These are phyloP conservation scores for Daedaleopsis sinensis DNA, from an alignment of 768 basidiomycete genomes.

Conservation along the genomic window DNA sequence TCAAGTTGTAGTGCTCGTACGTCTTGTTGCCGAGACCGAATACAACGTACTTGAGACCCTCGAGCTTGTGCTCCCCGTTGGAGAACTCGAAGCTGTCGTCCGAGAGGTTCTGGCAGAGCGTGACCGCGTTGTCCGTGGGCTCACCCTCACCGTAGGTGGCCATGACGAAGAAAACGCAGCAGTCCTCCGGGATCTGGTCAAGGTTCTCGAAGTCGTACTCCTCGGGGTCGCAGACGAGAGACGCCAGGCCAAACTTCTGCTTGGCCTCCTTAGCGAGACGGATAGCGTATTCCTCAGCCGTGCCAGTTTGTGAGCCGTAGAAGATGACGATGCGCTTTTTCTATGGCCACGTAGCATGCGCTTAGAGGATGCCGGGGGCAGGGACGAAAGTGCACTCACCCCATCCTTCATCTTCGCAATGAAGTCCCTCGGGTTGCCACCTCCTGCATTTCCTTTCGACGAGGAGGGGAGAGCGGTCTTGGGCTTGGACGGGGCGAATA, in stretches of 20 bases:
- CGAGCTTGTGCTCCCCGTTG: slow-evolving; percentile 72
- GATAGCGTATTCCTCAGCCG: slow-evolving; percentile 97
- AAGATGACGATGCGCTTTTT: slow-evolving; percentile 98
- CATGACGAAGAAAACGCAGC: slow-evolving; percentile 91
- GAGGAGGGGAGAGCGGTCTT: slow-evolving; percentile 51
- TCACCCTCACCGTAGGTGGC: slow-evolving; percentile 99
- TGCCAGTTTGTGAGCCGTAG: slow-evolving; percentile 98
- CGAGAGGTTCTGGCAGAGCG: slow-evolving; percentile 89
- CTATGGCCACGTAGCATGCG: slow-evolving; percentile 43
- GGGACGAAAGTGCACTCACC: slow-evolving; percentile 52
- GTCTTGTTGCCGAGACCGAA: slow-evolving; percentile 93
- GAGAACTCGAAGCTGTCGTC: slow-evolving; percentile 89
- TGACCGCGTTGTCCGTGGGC: slow-evolving; percentile 96
- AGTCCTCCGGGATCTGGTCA: slow-evolving; percentile 86
- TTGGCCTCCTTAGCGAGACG: slow-evolving; percentile 98
- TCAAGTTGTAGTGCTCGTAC: slow-evolving; percentile 96
- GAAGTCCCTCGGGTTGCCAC: slow-evolving; percentile 92
- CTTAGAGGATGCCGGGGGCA: neutral
- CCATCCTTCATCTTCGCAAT: slow-evolving; percentile 92
- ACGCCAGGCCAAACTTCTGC: slow-evolving; percentile 91
- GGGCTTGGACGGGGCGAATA: slow-evolving; percentile 70
- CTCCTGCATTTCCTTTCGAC: slow-evolving; percentile 56
- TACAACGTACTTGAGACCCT: slow-evolving; percentile 91
- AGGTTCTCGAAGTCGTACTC: slow-evolving; percentile 99
- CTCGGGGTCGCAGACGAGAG: slow-evolving; percentile 97